These are phyloP conservation scores for Cladophialophora psammophila DNA, from an alignment of 2,329 filamentous ascomycete genomes.

Conservation along the genomic window DNA sequence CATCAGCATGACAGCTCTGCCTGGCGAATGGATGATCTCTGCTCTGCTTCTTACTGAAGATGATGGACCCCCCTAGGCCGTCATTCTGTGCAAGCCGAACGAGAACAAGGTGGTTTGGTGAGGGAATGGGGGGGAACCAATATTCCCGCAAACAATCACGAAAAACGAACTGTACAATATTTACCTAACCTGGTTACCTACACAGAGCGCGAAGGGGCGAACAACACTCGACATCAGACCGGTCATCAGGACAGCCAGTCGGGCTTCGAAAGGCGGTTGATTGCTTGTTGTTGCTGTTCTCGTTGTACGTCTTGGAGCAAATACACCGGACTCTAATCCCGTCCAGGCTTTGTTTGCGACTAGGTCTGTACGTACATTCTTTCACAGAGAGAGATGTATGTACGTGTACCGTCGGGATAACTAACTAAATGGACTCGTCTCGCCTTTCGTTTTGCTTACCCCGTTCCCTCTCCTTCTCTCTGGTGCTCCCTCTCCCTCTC, in stretches of 20 bases:
- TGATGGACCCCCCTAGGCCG: neutral
- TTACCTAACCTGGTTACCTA: neutral
- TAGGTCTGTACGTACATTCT: too few species aligned
- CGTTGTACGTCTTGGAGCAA: too few species aligned
- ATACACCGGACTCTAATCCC: too few species aligned
- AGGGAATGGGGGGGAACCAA: neutral
- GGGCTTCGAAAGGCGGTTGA: neutral
- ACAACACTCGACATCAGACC: neutral
- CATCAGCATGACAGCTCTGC: neutral
- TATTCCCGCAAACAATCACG: neutral
- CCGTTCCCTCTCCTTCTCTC: too few species aligned
- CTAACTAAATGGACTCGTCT: too few species aligned
- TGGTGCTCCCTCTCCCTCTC: too few species aligned
- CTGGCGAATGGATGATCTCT: neutral
- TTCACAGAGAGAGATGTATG: too few species aligned
- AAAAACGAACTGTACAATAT: slow-evolving; percentile 1
- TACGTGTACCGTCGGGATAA: too few species aligned
- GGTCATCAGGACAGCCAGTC: neutral
- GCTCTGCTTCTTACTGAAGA: slow-evolving; percentile 1
- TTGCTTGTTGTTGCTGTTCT: neutral
- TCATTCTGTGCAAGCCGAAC: neutral
- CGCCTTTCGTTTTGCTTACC: too few species aligned
- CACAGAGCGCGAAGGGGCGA: neutral
- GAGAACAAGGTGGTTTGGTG: neutral
- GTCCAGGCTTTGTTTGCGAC: too few species aligned